Evolutionary conservation across 305 asterid genomes (phyloP), one percentile per base, ranked within the genome.

Genomic region (Euphrasia arctica): DNA sequence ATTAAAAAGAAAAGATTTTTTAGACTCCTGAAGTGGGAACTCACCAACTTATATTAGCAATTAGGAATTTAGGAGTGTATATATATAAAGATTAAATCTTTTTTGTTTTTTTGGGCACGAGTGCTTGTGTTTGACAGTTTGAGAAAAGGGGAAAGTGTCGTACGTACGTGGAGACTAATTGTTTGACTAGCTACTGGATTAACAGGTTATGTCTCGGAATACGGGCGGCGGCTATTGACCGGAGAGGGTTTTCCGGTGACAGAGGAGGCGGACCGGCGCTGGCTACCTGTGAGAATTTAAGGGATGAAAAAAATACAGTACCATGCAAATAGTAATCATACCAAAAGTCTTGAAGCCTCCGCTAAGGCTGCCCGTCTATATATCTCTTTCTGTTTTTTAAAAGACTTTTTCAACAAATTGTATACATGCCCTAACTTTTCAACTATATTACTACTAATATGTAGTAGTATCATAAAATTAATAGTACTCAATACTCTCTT

Each of bases 21-120:
- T 65, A 13, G 65, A 36, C 64, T 18, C 10, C 7, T 67, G 70
- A 67, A 74, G 79, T 68, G 72, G 77, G 60, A 64, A 67, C 70
- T 68, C 62, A 68, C 79, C 79, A 68, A 62, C 74, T 77, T 62
- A 27, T 5, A 62, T 25, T 66, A 66, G 65, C 25, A 36, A 51
- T 48, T 25, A 25, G 27, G 27, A 25, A 25, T 25, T 25, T 25
- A 25, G 27, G 27, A 25, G 27, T 25, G 27, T 25, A 25, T 25
- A 25, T 25, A 25, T 25, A 25, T 25, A 57, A 39, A 51, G 27
- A 50, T 45, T 45, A 11, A 45, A 45, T 50, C 18, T 50, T 50
- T 50, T 50, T 50, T 2, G 7, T 13, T 13, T 48, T n/a, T 48
- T 48, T 48, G 18, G 51, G 72, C 76, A 73, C 75, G 69, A 64